Conservation (phyloP, 495 filamentous ascomycete genomes). For the Talaromyces adpressus region DNA sequence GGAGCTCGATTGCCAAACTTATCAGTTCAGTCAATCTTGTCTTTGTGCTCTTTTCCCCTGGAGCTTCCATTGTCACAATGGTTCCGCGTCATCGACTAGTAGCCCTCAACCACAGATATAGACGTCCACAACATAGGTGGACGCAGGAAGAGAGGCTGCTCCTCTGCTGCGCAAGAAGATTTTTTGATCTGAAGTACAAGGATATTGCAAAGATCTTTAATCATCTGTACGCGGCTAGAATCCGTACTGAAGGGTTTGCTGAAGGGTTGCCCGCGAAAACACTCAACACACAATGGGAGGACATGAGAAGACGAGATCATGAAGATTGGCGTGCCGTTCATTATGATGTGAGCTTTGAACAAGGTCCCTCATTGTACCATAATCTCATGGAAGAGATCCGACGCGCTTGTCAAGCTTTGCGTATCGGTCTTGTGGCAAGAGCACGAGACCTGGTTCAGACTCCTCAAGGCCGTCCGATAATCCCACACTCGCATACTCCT, state of each 20-base stretch:
- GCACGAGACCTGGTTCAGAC: background rate
- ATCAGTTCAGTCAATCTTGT: too few relatives aligned
- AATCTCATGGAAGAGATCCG: constrained; percentile 15
- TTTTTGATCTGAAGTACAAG: constrained; percentile 12
- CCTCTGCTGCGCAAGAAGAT: constrained; percentile 23
- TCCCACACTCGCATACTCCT: too few relatives aligned
- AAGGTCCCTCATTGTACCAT: constrained; percentile 13
- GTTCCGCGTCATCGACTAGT: background rate
- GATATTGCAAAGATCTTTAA: constrained; percentile 19
- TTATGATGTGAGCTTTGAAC: constrained; percentile 12
- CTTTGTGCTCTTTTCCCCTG: too few relatives aligned
- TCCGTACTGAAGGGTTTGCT: constrained; percentile 16
- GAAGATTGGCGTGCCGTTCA: constrained; percentile 22
- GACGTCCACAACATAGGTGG: constrained; percentile 15
- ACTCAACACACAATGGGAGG: constrained; percentile 18
- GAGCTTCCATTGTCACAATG: background rate
- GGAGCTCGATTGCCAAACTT: too few relatives aligned
- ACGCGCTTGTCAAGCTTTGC: background rate
- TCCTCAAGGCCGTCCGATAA: too few relatives aligned
- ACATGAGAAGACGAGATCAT: constrained; percentile 11
- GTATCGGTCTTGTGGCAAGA: background rate
- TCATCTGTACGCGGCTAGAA: constrained; percentile 11
- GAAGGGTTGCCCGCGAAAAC: constrained; percentile 1
- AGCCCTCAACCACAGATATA: background rate
- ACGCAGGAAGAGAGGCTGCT: constrained; percentile 14